Evolutionary conservation across 1,284 basidiomycete genomes (phyloP).

Genomic region (Moniliophthora roreri): DNA sequence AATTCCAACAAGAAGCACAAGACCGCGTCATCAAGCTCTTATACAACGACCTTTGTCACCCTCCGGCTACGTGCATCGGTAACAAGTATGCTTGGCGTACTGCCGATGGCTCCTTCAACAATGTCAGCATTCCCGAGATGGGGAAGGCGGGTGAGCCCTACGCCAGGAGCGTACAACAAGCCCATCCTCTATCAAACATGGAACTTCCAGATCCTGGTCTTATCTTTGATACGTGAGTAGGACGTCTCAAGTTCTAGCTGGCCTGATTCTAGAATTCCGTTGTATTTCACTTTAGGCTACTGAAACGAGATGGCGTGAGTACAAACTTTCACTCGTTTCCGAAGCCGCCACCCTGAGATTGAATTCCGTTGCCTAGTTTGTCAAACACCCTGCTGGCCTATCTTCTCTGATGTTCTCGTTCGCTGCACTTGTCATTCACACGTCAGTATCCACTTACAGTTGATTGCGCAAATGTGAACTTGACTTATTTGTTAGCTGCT

Average conservation of each 20-base stretch:
- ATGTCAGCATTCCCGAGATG: slow-evolving; percentile 65
- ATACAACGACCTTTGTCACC: slow-evolving; percentile 78
- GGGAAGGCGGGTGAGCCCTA: slow-evolving; percentile 78
- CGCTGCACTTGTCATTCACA: slow-evolving; percentile 80
- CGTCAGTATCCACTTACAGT: slow-evolving; percentile 35
- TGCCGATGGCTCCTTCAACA: slow-evolving; percentile 77
- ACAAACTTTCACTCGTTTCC: background rate
- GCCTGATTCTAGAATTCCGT: background rate
- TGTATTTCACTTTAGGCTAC: slow-evolving; percentile 30
- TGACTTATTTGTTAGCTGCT: slow-evolving; percentile 45
- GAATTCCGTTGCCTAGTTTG: slow-evolving; percentile 46
- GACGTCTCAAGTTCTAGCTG: slow-evolving; percentile 20
- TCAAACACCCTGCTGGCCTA: slow-evolving; percentile 74
- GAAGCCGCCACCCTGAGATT: slow-evolving; percentile 5
- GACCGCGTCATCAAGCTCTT: slow-evolving; percentile 55
- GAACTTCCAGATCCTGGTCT: slow-evolving; percentile 77
- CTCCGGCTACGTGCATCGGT: slow-evolving; percentile 66
- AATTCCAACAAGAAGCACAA: slow-evolving; percentile 46
- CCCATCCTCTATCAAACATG: slow-evolving; percentile 58
- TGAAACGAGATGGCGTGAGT: slow-evolving; percentile 58
- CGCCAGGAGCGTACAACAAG: slow-evolving; percentile 76
- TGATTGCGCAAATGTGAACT: background rate
- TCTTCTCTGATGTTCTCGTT: slow-evolving; percentile 81
- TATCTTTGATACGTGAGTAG: slow-evolving; percentile 67
- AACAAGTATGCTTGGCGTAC: slow-evolving; percentile 61